Evolutionary conservation across 306 rosid species (phyloP), one percentile per base, ranked within the genome.

Genomic region (Astragalus glycyphyllos): DNA sequence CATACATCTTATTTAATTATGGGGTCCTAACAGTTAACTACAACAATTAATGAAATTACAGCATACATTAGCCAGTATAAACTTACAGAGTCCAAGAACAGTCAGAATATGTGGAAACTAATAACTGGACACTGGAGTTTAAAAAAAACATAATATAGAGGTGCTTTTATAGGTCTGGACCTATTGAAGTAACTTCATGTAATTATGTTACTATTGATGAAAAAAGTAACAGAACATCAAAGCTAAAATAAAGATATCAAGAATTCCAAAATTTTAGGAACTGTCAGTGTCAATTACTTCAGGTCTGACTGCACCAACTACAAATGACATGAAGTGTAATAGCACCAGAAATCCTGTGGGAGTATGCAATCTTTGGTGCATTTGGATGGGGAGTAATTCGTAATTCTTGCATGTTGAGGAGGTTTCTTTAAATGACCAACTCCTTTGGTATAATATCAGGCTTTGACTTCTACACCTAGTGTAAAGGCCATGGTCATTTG

Each of bases 231-330:
- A 34, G 3, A 34, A 51, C 11, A 34, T 6, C 23, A 58, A 58
- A 58, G 26, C 45, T 58, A 41, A 58, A 58, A 34, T 58, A 32
- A n/a, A 34, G 23, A 34, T n/a, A 34, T 32, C 12, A 3, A 7
- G 23, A 58, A n/a, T n/a, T n/a, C 26, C 64, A 32, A 14, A 58
- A n/a, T n/a, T 34, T 58, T 58, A 20, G 41, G 64, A 58, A n/a
- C 44, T 58, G 20, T 12, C 11, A 32, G 13, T 58, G 20, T 12
- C 11, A 32, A 34, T 58, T n/a, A 58, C 44, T 58, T 32, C 23
- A 58, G 9, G 44, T 34, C 3, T 34, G 64, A 58, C 34, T 6
- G 11, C 44, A 32, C 23, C 7, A 51, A 14, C 16, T 58, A 45
- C 7, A 34, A 38, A 34, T 13, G 64, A n/a, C 35, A 7, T 13